Conservation (phyloP, 768 basidiomycete species). For the Asterophora lycoperdoides region DNA sequence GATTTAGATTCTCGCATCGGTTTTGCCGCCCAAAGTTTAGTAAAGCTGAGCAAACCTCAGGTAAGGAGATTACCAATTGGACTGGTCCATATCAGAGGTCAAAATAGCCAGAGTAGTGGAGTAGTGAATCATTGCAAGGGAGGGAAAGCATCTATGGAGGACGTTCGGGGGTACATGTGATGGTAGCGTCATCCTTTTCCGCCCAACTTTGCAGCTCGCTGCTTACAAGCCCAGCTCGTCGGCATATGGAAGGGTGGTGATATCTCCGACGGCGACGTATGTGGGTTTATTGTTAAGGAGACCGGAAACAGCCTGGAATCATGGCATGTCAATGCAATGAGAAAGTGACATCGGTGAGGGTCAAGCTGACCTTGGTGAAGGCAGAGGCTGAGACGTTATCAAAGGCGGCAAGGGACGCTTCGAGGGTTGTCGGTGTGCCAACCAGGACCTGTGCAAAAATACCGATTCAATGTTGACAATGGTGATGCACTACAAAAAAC, state of each 20-base stretch:
- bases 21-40: too few species aligned
- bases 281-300: conserved; percentile 79
- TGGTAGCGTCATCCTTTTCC: conserved; percentile 5
- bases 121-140: conserved; percentile 9
- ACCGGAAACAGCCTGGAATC: conserved; percentile 52
- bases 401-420: conserved; percentile 59
- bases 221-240: conserved; percentile 75
- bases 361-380: conserved; percentile 63
- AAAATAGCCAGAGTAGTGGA: conserved; percentile 5
- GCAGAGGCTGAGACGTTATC: conserved; percentile 64
- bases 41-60: too few species aligned
- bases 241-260: conserved; percentile 70
- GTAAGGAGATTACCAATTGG: too few species aligned
- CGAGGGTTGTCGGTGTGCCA: conserved; percentile 48
- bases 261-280: conserved; percentile 81
- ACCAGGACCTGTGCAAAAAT: conserved; percentile 50
- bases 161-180: conserved; percentile 7
- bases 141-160: conserved; percentile 18
- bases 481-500: background rate
- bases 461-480: background rate
- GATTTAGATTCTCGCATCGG: too few species aligned
- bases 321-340: conserved; percentile 1
- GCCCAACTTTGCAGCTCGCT: background rate
- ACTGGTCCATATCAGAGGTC: too few species aligned
- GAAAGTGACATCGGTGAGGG: background rate